Conservation (phyloP, 2,329 filamentous ascomycete genomes). For the Exophiala bonariae region DNA sequence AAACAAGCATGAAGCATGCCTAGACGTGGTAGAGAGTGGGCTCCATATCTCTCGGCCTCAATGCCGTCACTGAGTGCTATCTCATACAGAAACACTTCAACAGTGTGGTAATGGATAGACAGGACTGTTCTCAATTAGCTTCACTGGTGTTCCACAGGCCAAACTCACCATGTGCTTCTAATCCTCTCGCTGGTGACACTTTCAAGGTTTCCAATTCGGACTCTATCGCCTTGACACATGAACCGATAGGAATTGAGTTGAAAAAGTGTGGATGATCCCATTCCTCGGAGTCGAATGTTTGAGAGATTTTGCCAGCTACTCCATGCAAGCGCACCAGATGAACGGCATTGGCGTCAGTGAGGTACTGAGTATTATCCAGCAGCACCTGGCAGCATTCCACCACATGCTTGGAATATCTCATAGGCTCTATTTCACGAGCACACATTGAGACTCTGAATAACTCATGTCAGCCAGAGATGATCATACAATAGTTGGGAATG, state of each 20-base stretch:
- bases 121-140: conserved; percentile 25
- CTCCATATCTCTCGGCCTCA: conserved; percentile 39
- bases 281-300: conserved; percentile 26
- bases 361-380: conserved; percentile 45
- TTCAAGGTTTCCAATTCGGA: conserved; percentile 39
- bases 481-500: not conserved
- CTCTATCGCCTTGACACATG: conserved; percentile 45
- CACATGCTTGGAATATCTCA: conserved; percentile 55
- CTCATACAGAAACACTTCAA: conserved; percentile 32
- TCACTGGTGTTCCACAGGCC: too few relatives aligned
- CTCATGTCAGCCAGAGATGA: not conserved
- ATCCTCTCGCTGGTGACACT: conserved; percentile 9
- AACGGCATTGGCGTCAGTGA: conserved; percentile 49
- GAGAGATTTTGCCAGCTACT: conserved; percentile 52
- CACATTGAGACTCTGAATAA: conserved; percentile 18
- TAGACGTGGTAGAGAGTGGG: conserved; percentile 42
- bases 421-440: conserved; percentile 48
- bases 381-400: conserved; percentile 52
- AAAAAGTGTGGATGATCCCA: conserved; percentile 6
- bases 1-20: conserved; percentile 54
- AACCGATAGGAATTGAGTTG: conserved; percentile 23
- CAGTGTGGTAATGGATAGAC: conserved; percentile 28
- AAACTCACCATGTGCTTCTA: not conserved
- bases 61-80: conserved; percentile 35
- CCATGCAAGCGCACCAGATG: conserved; percentile 52